Evolutionary conservation across 805 yeast genomes (phyloP), one percentile per base, ranked within the genome.

Genomic region (Kodamaea nitidulidarum): DNA sequence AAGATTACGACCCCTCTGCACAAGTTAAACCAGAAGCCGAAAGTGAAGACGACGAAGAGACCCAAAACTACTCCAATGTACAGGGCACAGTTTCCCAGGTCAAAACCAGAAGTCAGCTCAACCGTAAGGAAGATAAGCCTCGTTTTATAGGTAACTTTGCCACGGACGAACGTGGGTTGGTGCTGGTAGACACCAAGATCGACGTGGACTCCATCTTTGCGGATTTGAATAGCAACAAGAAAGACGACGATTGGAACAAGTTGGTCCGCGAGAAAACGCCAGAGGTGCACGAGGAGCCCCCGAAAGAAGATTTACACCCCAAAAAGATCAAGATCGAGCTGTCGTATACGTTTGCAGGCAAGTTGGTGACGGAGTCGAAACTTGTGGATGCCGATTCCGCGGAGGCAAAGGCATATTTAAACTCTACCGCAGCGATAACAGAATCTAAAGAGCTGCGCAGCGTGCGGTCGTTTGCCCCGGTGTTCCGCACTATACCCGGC

Each of bases 281-380:
- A 4, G 34, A 27, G 32, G 25, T 32, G n/a, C 15, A 37, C 18
- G 35, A 32, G 20, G 41, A 36, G 14, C 35, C 37, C 10, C 18
- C 16, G 18, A 15, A 14, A 18, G 41, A 37, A 32, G 30, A n/a
- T 21, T 20, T 38, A 9, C 54, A 50, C 12, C 72, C 68, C 12
- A 80, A 80, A 36, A 73, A 73, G 54, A 75, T 91, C 40, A 76
- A 78, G 49, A 88, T 91, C 41, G 80, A 76, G 43, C 72, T 93
- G 45, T 76, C 81, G 2, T 91, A 86, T 56, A 84, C 85, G 41
- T 91, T 88, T 71, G 98, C 98, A 0, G 97, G 97, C 4, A 84
- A 84, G 50, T 68, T 79, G 2, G 71, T 84, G 2, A 76, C 83
- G 0, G 96, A 90, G 52, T 81, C 81, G 43, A 88, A 86, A 59